Evolutionary conservation across 768 basidiomycete genomes (phyloP).

Genomic region (Lactarius sp.): DNA sequence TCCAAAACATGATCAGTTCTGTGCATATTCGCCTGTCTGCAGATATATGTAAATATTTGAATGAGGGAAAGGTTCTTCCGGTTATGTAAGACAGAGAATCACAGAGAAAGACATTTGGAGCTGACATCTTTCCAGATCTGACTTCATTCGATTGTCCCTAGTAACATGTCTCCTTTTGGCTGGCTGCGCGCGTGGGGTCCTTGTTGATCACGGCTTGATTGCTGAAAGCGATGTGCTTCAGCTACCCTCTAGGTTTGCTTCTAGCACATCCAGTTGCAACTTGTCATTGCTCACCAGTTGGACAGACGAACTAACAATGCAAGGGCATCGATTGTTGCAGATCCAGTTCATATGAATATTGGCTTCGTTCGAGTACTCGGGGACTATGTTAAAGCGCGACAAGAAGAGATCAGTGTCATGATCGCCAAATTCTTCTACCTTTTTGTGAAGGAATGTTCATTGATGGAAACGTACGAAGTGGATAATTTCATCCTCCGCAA

Average conservation of each 20-base stretch:
- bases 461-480: constrained; percentile 60
- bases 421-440: constrained; percentile 58
- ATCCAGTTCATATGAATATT: constrained; percentile 58
- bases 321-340: constrained; percentile 41
- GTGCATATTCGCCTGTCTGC: constrained; percentile 43
- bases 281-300: background rate
- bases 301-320: constrained; percentile 46
- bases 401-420: constrained; percentile 48
- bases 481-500: constrained; percentile 71
- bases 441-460: constrained; percentile 55
- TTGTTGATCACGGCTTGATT: constrained; percentile 46
- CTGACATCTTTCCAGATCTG: constrained; percentile 32
- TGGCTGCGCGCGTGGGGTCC: constrained; percentile 53
- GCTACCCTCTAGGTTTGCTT: constrained; percentile 54
- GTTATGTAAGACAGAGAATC: constrained; percentile 13
- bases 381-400: constrained; percentile 44
- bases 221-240: constrained; percentile 42
- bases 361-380: constrained; percentile 52
- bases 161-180: constrained; percentile 58
- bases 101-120: background rate
- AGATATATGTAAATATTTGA: constrained; percentile 39
- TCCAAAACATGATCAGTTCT: constrained; percentile 47
- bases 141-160: constrained; percentile 58
- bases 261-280: background rate
- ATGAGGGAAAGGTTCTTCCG: constrained; percentile 24